Conservation (phyloP, 2,329 filamentous ascomycete species). For the Arthroderma sp. region DNA sequence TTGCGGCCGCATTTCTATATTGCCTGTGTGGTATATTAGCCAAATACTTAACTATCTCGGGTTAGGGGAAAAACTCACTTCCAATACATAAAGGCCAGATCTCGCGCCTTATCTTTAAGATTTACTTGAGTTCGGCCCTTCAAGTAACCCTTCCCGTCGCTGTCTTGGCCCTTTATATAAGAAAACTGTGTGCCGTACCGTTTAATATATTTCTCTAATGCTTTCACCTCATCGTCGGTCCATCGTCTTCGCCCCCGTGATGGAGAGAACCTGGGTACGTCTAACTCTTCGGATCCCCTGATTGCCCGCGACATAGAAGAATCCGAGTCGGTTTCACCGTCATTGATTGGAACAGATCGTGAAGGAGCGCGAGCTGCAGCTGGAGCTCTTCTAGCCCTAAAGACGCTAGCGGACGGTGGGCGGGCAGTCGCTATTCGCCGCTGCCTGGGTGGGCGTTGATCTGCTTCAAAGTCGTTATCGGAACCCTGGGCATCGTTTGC, state of each 20-base stretch:
- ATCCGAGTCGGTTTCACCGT: no score
- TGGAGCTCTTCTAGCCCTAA: no score
- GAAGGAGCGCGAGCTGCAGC: no score
- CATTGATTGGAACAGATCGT: no score
- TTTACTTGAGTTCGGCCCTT: slow-evolving; percentile 37
- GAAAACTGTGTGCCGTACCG: no score
- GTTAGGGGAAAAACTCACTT: slow-evolving; percentile 23
- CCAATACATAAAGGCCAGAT: slow-evolving; percentile 35
- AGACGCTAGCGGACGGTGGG: no score
- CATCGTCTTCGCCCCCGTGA: background rate
- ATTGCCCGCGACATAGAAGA: no score
- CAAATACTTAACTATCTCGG: no score
- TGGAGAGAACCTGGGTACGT: no score
- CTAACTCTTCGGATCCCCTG: no score
- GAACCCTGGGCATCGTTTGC: slow-evolving; percentile 6
- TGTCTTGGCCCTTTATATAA: background rate
- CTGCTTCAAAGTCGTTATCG: slow-evolving; percentile 24
- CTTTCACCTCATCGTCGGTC: background rate
- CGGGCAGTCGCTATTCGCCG: background rate
- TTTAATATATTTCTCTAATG: no score
- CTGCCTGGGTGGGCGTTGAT: slow-evolving; percentile 8
- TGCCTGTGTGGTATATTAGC: no score
- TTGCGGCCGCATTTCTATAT: slow-evolving; percentile 1
- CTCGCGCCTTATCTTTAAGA: slow-evolving; percentile 43
- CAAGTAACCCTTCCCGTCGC: background rate